These are phyloP conservation scores for Plantago elongata DNA, from an alignment of 257 asterid genomes.

Conservation along the genomic window DNA sequence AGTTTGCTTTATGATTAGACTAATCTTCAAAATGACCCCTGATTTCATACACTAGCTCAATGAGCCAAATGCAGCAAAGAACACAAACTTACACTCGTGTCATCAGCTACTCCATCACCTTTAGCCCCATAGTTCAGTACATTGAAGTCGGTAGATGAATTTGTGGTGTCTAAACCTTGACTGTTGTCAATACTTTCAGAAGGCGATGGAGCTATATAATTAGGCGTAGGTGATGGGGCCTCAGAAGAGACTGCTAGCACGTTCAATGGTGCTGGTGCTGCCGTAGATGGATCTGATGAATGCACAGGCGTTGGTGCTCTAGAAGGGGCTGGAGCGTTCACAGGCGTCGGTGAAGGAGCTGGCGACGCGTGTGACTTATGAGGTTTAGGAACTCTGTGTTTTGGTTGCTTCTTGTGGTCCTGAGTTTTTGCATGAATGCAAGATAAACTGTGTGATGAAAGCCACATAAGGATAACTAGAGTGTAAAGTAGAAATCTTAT, in stretches of 20 bases:
- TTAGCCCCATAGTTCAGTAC: constrained; percentile 41
- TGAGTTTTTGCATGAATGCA: constrained; percentile 17
- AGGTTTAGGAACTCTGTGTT: no score
- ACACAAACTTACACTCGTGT: constrained; percentile 29
- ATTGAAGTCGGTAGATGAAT: constrained; percentile 21
- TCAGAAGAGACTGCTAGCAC: no score
- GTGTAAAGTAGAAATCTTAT: constrained; percentile 9
- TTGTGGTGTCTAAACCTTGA: no score
- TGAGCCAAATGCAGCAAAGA: not conserved
- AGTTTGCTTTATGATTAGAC: no score
- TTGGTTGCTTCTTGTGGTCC: constrained; percentile 25
- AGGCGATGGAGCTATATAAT: not conserved
- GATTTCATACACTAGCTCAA: no score
- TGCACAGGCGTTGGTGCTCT: no score
- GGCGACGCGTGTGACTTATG: no score
- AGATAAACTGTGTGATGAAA: constrained; percentile 7
- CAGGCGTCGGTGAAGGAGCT: no score
- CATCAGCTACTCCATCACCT: constrained; percentile 41
- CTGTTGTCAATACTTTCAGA: not conserved
- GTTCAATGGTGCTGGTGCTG: not conserved
- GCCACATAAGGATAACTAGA: constrained; percentile 10
- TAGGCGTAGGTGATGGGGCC: no score
- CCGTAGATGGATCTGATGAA: not conserved
- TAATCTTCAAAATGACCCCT: no score
- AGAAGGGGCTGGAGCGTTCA: no score